phyloP scores from a whole-genome alignment of 371 early-diverging fungal genomes.

The Capillidium heterosporum region DNA sequence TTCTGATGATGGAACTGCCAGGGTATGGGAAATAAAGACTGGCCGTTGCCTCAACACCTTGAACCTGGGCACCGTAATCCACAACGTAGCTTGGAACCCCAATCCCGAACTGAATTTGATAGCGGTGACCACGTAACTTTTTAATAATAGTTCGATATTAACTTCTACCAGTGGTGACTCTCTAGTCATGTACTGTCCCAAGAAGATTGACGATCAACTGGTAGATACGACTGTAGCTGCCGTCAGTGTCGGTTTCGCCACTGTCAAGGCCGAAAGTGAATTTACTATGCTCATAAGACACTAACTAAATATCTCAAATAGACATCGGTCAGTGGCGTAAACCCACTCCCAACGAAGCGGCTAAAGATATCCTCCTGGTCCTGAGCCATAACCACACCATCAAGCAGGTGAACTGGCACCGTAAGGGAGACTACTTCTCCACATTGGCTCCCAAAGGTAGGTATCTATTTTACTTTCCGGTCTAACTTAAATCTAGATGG shows the following conservation, averaged over 20 bases:
- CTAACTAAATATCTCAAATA: neutral
- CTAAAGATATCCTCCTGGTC: conserved; percentile 12
- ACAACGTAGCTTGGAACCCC: conserved; percentile 80
- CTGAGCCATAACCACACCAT: conserved; percentile 26
- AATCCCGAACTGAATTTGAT: conserved; percentile 52
- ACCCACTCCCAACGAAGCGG: conserved; percentile 27
- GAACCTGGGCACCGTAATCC: conserved; percentile 44
- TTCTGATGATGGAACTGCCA: conserved; percentile 71
- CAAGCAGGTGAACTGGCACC: conserved; percentile 80
- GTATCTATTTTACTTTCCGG: conserved; percentile 8
- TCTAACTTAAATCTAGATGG: conserved; percentile 10
- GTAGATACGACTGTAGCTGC: neutral
- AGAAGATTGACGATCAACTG: neutral
- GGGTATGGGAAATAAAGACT: conserved; percentile 81
- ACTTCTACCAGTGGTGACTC: neutral
- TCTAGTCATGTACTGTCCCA: neutral
- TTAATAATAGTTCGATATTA: neutral
- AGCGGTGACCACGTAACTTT: conserved; percentile 30
- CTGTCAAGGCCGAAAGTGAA: neutral
- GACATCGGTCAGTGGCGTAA: conserved; percentile 28
- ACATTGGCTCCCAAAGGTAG: conserved; percentile 56
- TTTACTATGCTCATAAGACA: neutral
- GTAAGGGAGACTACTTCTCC: conserved; percentile 90
- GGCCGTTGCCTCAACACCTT: conserved; percentile 69
- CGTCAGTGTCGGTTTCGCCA: neutral